Base-by-base conservation (phyloP, 768 basidiomycete genomes). In the Pleurotus ostreatus region DNA sequence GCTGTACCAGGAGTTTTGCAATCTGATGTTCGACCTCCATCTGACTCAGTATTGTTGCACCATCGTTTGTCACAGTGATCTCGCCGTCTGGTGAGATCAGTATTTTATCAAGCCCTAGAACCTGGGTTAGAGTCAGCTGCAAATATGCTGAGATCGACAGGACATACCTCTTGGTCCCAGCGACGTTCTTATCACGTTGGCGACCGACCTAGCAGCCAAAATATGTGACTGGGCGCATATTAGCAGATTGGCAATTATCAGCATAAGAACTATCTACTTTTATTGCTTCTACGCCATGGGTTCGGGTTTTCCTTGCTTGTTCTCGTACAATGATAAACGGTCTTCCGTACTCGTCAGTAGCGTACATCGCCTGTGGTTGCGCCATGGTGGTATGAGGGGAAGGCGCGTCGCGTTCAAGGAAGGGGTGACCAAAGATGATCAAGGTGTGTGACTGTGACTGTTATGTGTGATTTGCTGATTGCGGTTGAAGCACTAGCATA, bases 11-110 rank as follows among this genome's bases (percentile, higher is more conserved):
- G 45, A 99, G 82, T 74, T 97, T 99, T 58, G 97, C 97, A 66
- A 99, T 96, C 76, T 96, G 96, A 69, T 99, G 96, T 66, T 98
- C 96, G 51, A 98, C 95, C 71, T 97, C 93, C 94, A 99, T 98
- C 77, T 98, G 96, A 20, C 94, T 85, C 56, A 99, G 78, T 63
- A 99, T 99, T 20, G 97, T 99, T 5, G 97, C 97, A 49, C 97
- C 97, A 72, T 99, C 97, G 73, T 99, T 99, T 12, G 97, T 98
- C 38, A 98, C 96, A 30, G 95, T 98, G 66, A 99, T 98, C 65
- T 99, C 97, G 48, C 97, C 97, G 77, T 98, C 97, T 18, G 95
- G 88, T 25, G 92, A 93, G 62, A 94, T 93, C 63, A 94, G 81
- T 65, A 94, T 93, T 81, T 94, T 94, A 78, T 94, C 92, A 48